Conservation (phyloP, 495 filamentous ascomycete genomes). For the Podospora tetraspora region DNA sequence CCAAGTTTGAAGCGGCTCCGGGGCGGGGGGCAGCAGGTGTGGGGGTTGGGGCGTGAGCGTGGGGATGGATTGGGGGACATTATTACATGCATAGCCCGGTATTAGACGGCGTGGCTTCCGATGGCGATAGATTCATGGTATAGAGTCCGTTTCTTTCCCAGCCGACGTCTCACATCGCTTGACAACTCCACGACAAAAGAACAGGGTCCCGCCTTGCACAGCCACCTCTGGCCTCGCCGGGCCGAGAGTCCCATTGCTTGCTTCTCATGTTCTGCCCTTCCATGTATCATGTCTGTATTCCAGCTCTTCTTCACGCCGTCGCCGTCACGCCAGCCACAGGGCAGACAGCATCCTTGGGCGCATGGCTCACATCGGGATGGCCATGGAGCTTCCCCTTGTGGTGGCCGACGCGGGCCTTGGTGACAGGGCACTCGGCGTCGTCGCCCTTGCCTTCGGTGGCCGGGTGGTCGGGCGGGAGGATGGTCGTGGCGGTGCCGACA, state of each 20-base stretch:
- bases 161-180: background rate
- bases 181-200: background rate
- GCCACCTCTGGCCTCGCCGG: background rate
- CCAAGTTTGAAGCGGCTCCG: conserved; percentile 41
- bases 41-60: background rate
- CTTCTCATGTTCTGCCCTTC: background rate
- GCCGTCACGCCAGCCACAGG: conserved; percentile 36
- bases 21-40: conserved; percentile 35
- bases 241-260: background rate
- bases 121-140: background rate
- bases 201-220: background rate
- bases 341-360: conserved; percentile 32
- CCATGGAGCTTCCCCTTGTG: conserved; percentile 41
- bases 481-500: conserved; percentile 41
- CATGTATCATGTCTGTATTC: background rate
- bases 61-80: background rate
- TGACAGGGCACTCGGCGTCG: conserved; percentile 46
- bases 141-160: background rate
- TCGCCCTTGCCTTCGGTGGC: conserved; percentile 35
- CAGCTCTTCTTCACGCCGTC: background rate
- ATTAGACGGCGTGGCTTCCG: background rate
- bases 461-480: conserved; percentile 44
- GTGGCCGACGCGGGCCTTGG: conserved; percentile 43
- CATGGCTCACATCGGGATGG: conserved; percentile 33
- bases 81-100: background rate